Base-by-base conservation (phyloP, 1,284 basidiomycete species). In the Rhodotorula sp. region DNA sequence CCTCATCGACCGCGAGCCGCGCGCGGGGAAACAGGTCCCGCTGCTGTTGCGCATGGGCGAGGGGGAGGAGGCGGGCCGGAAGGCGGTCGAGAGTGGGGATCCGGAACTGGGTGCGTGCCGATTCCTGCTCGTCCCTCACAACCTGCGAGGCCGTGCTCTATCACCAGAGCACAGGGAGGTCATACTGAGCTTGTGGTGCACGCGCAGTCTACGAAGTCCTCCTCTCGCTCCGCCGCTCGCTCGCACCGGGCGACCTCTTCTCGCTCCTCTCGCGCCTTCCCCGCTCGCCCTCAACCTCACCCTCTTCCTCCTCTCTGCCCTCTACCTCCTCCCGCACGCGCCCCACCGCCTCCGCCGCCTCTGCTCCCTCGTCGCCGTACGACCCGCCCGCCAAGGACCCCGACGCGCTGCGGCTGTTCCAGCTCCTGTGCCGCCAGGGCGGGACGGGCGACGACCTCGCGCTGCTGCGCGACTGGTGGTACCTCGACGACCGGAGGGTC, bases 381-480 rank as follows among this genome's bases (percentile, higher is more conserved):
- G 10, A 42, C 42, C 12, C 14, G 12, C 7, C 13, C 12, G 23
- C 3, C 4, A 27, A 46, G 23, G 14, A 45, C 25, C 27, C 25
- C 7, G 50, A n/a, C 50, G 65, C 56, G 23, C 48, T 44, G 78
- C 19, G 44, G 27, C 45, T 61, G 19, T 34, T 66, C 41, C 54
- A 62, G 49, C 48, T 67, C 12, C 61, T 53, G 34, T 34, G 34
- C 34, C 34, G 34, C 21, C 23, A 25, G 60, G 23, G 60, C 8
- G 60, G n/a, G 93, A 98, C 80, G 84, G 61, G 90, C 59, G 93
- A 94, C 16, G 64, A 62, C 23, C 55, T 34, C 5, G 64, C 53
- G 74, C 90, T 99, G 86, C 84, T 98, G 19, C 86, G 92, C 23
- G 94, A 99, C 81, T 98, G 97, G 81, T 99, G 96, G 82, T 99